Conservation (phyloP, 2,329 filamentous ascomycete genomes). For the Cladosporium colombiae region DNA sequence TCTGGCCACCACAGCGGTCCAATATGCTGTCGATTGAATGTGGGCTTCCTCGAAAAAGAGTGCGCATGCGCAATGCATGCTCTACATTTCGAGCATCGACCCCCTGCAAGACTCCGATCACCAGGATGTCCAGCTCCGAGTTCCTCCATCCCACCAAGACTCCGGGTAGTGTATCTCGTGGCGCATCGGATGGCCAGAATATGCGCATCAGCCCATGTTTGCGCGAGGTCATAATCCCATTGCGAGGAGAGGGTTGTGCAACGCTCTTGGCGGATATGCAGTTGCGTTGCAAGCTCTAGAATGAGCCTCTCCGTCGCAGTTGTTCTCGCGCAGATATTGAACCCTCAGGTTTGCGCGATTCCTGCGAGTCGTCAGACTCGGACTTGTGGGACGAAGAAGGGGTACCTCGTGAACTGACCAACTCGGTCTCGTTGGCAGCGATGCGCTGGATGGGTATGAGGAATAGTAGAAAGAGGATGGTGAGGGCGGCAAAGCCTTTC, state of each 20-base stretch:
- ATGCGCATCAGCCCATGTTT: conserved; percentile 89
- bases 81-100: conserved; percentile 87
- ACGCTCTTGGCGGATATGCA: not conserved
- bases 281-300: conserved; percentile 56
- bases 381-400: not conserved
- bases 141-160: conserved; percentile 96
- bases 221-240: conserved; percentile 65
- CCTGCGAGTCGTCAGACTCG: conserved; percentile 54
- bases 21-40: conserved; percentile 80
- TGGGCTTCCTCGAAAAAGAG: conserved; percentile 77
- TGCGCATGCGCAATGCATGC: conserved; percentile 79
- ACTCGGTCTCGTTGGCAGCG: conserved; percentile 73
- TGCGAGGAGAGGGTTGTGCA: conserved; percentile 29
- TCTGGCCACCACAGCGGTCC: conserved; percentile 77
- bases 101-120: conserved; percentile 84
- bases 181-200: conserved; percentile 91
- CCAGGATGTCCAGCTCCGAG: conserved; percentile 84
- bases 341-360: conserved; percentile 74
- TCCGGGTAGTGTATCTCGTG: conserved; percentile 69
- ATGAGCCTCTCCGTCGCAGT: conserved; percentile 88
- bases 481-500: conserved; percentile 81
- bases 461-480: conserved; percentile 79
- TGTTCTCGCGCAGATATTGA: conserved; percentile 95
- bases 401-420: conserved; percentile 60
- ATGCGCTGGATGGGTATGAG: conserved; percentile 82